Base-by-base conservation (phyloP, 2,329 filamentous ascomycete genomes). In the Juglanconis oblonga region DNA sequence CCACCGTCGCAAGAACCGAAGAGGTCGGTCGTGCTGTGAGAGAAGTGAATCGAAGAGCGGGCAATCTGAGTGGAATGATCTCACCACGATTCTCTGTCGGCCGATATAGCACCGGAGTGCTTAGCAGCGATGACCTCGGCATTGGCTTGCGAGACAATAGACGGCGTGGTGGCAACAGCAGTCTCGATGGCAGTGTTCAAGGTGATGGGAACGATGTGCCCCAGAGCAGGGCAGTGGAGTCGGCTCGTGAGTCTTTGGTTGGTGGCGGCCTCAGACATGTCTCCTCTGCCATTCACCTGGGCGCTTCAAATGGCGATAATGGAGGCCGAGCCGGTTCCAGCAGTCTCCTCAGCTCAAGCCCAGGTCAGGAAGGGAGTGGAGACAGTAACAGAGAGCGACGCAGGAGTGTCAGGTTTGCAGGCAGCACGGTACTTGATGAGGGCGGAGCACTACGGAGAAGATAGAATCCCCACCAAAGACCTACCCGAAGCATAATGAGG, bases 381-480 rank as follows among this genome's bases (percentile, higher is more conserved):
- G 69, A 68, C 1, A 56, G 63, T 0, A 80, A 82, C 51, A 71
- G 82, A 60, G 85, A 87, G 69, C 76, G 83, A 64, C 77, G 84
- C 69, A 87, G 87, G 78, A 87, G 84, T 64, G 85, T 88, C 66
- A 88, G 87, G 74, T 85, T 87, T 71, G 80, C 79, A 2, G 76
- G 75, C 48, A 75, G 55, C 29, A 61, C 58, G n/a, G 61, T 59
- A 13, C 9, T 42, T 42, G 38, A 42, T 42, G 35, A n/a, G n/a
- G n/a, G n/a, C n/a, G n/a, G n/a, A n/a, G n/a, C n/a, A n/a, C n/a
- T n/a, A n/a, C n/a, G n/a, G n/a, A n/a, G n/a, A n/a, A n/a, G n/a
- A n/a, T n/a, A n/a, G n/a, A n/a, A n/a, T n/a, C n/a, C n/a, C n/a
- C n/a, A n/a, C n/a, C n/a, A n/a, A n/a, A n/a, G n/a, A n/a, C n/a